phyloP scores from a whole-genome alignment of 169 alveolate species.

The Perkinsus marinus region DNA sequence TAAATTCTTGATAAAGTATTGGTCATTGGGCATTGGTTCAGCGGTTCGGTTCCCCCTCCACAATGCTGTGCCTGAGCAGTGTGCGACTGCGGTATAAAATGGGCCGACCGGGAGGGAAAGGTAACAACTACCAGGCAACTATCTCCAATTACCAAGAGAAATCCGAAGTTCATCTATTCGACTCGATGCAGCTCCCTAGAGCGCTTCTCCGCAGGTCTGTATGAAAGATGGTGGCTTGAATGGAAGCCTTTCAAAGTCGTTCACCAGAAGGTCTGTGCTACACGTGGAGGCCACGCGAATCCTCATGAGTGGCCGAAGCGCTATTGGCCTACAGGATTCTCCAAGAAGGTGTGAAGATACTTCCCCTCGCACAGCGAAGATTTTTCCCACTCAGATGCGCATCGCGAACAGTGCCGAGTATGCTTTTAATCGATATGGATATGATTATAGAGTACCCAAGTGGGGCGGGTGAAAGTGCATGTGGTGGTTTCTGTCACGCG shows the following conservation, averaged over 20 bases:
- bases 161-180: no score
- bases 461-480: background rate
- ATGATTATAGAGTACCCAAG: background rate
- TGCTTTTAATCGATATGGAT: background rate
- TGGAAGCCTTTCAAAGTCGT: background rate
- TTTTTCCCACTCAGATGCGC: background rate
- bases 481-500: background rate
- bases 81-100: no score
- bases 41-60: no score
- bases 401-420: background rate
- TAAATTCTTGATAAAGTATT: no score
- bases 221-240: background rate
- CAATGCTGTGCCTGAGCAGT: no score
- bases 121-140: no score
- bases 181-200: no score
- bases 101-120: no score
- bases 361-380: background rate
- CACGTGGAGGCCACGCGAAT: background rate
- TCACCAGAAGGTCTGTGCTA: background rate
- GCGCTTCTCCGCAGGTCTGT: background rate
- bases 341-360: background rate
- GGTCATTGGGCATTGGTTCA: no score
- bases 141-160: no score
- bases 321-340: background rate
- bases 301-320: background rate